phyloP scores from a whole-genome alignment of 2,329 filamentous ascomycete genomes.

The Lachnellula arida region DNA sequence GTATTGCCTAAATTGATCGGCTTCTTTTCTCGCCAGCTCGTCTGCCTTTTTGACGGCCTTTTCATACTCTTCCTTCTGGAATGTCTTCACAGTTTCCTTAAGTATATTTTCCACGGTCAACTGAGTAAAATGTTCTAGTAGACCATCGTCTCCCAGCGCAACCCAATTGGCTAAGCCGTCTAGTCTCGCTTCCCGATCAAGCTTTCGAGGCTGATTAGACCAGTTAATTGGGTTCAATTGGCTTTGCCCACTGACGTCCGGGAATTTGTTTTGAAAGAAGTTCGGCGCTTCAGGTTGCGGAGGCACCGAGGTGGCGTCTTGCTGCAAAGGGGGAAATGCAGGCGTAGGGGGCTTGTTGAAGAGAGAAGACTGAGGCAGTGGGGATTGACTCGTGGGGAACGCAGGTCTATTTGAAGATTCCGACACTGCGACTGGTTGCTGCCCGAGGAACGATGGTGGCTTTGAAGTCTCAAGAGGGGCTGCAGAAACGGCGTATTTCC shows the following conservation, averaged over 20 bases:
- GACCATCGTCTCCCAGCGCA: slow-evolving; percentile 25
- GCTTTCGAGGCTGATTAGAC: background rate
- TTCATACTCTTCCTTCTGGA: slow-evolving; percentile 18
- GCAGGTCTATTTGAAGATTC: background rate
- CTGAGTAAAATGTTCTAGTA: slow-evolving; percentile 31
- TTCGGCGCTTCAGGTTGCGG: background rate
- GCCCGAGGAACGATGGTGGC: background rate
- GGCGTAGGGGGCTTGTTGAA: background rate
- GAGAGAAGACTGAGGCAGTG: background rate
- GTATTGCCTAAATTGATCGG: slow-evolving; percentile 24
- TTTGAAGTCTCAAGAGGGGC: slow-evolving; percentile 1
- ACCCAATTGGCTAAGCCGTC: slow-evolving; percentile 25
- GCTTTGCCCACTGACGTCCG: background rate
- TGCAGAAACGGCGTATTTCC: background rate
- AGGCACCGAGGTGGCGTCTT: background rate
- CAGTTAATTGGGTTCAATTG: background rate
- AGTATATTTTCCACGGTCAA: slow-evolving; percentile 23
- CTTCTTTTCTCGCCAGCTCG: slow-evolving; percentile 18
- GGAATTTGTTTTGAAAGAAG: background rate
- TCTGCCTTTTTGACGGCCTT: slow-evolving; percentile 18
- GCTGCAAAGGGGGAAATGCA: background rate
- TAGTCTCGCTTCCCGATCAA: slow-evolving; percentile 6
- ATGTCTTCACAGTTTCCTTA: slow-evolving; percentile 12
- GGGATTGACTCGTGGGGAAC: background rate
- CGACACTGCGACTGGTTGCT: background rate